Conservation (phyloP, 129 eudicot species). For the Silybum marianum region DNA sequence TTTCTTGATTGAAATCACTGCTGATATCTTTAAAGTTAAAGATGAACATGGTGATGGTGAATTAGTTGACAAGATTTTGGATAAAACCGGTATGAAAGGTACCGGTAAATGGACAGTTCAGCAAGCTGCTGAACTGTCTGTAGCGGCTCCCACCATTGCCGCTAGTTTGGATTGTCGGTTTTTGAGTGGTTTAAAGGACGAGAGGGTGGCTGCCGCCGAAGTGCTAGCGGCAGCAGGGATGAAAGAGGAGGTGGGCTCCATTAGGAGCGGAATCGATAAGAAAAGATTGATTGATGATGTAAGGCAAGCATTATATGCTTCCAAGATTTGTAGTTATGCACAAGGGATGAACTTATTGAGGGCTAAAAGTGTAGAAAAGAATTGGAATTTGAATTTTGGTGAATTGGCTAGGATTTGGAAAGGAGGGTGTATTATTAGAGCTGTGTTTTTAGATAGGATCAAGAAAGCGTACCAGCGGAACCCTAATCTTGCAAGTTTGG, state of each 20-base stretch:
- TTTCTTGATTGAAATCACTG: constrained; percentile 80
- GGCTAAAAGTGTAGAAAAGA: constrained; percentile 72
- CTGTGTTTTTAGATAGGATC: constrained; percentile 85
- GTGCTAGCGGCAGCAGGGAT: constrained; percentile 57
- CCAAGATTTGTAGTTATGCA: constrained; percentile 90
- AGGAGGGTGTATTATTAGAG: constrained; percentile 90
- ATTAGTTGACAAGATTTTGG: constrained; percentile 85
- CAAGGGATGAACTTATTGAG: constrained; percentile 95
- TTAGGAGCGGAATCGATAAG: constrained; percentile 64
- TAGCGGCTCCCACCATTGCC: constrained; percentile 87
- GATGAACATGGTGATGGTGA: constrained; percentile 69
- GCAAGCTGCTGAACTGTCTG: constrained; percentile 92
- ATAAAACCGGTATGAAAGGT: constrained; percentile 97
- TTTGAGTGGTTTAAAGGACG: constrained; percentile 85
- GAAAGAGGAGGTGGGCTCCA: constrained; percentile 53
- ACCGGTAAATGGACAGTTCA: constrained; percentile 98
- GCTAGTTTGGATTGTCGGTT: constrained; percentile 82
- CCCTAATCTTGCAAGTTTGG: constrained; percentile 71
- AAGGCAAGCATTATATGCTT: constrained; percentile 87
- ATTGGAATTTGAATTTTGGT: constrained; percentile 90
- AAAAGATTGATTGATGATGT: constrained; percentile 87
- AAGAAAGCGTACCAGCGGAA: constrained; percentile 88
- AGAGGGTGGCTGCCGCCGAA: constrained; percentile 62
- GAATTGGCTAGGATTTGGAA: constrained; percentile 95
- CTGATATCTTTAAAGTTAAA: constrained; percentile 77